Evolutionary conservation across 2,329 filamentous ascomycete species (phyloP).

Genomic region (Neofusicoccum ribis): DNA sequence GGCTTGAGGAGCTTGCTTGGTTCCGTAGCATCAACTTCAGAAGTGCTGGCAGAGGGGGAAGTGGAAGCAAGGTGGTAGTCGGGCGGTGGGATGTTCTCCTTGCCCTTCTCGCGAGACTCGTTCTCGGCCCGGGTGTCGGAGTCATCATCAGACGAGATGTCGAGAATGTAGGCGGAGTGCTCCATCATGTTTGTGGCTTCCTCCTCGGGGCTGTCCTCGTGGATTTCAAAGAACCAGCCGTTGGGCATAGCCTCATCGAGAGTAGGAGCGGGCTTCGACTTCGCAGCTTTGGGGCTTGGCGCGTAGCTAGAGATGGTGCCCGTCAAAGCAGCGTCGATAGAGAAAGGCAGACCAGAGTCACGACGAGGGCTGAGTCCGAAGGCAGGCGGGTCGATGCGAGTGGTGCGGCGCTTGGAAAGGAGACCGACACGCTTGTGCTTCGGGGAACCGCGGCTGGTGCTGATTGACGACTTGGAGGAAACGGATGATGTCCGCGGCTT

Average conservation of each 20-base stretch:
- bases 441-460: slow-evolving; percentile 70
- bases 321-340: slow-evolving; percentile 78
- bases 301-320: slow-evolving; percentile 68
- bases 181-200: slow-evolving; percentile 91
- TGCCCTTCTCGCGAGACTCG: slow-evolving; percentile 65
- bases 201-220: slow-evolving; percentile 88
- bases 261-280: slow-evolving; percentile 43
- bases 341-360: slow-evolving; percentile 64
- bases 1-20: slow-evolving; percentile 33
- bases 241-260: slow-evolving; percentile 60
- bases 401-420: slow-evolving; percentile 66
- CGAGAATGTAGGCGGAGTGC: slow-evolving; percentile 81
- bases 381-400: slow-evolving; percentile 70
- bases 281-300: slow-evolving; percentile 30
- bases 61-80: slow-evolving; percentile 31
- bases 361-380: slow-evolving; percentile 52
- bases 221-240: slow-evolving; percentile 87
- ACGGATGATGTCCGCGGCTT: slow-evolving; percentile 44
- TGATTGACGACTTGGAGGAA: slow-evolving; percentile 44
- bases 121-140: slow-evolving; percentile 56
- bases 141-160: slow-evolving; percentile 88
- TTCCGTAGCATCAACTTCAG: slow-evolving; percentile 24
- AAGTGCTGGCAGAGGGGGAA: slow-evolving; percentile 15
- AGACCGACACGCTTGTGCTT: slow-evolving; percentile 69
- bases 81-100: slow-evolving; percentile 87